Conservation (phyloP, 2,329 filamentous ascomycete genomes). For the Simplicillium sp. region DNA sequence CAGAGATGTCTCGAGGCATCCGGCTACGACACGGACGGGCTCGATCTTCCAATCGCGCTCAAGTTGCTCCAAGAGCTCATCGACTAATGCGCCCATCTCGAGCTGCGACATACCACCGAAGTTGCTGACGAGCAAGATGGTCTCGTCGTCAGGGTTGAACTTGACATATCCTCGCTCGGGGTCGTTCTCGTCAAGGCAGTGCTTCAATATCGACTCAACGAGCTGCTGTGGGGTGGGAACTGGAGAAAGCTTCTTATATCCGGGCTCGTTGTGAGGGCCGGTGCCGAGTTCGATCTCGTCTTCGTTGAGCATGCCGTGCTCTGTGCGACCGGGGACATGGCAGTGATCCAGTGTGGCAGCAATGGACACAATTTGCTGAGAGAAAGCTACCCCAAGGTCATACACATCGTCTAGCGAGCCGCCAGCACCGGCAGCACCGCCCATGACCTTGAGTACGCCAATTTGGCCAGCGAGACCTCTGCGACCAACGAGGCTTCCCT, state of each 20-base stretch:
- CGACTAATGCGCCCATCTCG: constrained; percentile 44
- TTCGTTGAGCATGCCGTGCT: constrained; percentile 35
- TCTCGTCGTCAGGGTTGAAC: constrained; percentile 36
- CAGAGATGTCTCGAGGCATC: constrained; percentile 61
- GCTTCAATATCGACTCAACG: constrained; percentile 46
- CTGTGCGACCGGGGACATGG: constrained; percentile 43
- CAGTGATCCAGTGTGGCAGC: constrained; percentile 52
- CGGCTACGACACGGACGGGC: constrained; percentile 47
- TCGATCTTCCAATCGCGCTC: constrained; percentile 34
- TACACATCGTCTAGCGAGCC: constrained; percentile 40
- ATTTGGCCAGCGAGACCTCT: constrained; percentile 54
- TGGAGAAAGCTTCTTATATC: constrained; percentile 45
- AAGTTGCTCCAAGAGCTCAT: constrained; percentile 43
- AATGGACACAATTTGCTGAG: constrained; percentile 44
- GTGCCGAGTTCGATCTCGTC: constrained; percentile 55
- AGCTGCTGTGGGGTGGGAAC: constrained; percentile 37
- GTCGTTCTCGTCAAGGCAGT: constrained; percentile 50
- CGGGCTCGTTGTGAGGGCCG: constrained; percentile 59
- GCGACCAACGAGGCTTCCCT: constrained; percentile 48
- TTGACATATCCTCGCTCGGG: constrained; percentile 38
- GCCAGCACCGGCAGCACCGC: constrained; percentile 37
- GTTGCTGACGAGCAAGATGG: constrained; percentile 46
- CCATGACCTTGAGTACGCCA: constrained; percentile 47
- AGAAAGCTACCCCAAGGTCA: constrained; percentile 37
- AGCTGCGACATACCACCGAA: constrained; percentile 49